A percentile compares a stretch with the other conserved stretches of the same genome.
Conservation (phyloP, 441 rosid species). For the Populus hybrid region DNA sequence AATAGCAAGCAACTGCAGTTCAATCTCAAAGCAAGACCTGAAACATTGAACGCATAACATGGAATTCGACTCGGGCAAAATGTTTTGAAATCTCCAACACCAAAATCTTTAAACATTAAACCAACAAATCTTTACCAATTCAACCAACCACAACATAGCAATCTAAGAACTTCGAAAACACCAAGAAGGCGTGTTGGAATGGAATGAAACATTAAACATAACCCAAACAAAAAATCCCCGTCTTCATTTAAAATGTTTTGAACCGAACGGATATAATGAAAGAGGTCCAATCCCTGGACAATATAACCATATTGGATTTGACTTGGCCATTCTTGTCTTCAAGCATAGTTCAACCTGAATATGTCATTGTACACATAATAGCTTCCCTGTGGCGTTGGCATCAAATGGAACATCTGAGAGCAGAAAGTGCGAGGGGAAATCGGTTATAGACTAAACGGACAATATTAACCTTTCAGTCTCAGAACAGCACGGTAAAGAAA, state of each 20-base stretch:
- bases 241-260: slow-evolving; percentile 28
- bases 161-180: slow-evolving; percentile 21
- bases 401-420: slow-evolving; percentile 93
- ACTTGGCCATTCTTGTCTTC: slow-evolving; percentile 25
- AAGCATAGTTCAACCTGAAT: slow-evolving; percentile 97
- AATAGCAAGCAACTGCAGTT: not conserved
- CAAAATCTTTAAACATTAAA: slow-evolving; percentile 8
- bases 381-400: slow-evolving; percentile 90
- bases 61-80: not conserved
- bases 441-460: slow-evolving; percentile 1
- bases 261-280: slow-evolving; percentile 29
- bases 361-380: slow-evolving; percentile 90
- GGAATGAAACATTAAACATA: slow-evolving; percentile 23
- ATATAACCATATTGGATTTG: not conserved
- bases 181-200: too few species aligned
- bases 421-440: slow-evolving; percentile 18
- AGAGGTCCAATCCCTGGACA: slow-evolving; percentile 17
- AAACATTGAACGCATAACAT: not conserved
- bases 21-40: not conserved
- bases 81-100: slow-evolving; percentile 13
- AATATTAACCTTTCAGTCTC: not conserved
- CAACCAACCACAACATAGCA: slow-evolving; percentile 31
- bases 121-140: slow-evolving; percentile 17
- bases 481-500: not conserved
- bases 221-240: slow-evolving; percentile 20